Conservation (phyloP, 1,284 basidiomycete genomes). For the Ganoderma lingzhi region DNA sequence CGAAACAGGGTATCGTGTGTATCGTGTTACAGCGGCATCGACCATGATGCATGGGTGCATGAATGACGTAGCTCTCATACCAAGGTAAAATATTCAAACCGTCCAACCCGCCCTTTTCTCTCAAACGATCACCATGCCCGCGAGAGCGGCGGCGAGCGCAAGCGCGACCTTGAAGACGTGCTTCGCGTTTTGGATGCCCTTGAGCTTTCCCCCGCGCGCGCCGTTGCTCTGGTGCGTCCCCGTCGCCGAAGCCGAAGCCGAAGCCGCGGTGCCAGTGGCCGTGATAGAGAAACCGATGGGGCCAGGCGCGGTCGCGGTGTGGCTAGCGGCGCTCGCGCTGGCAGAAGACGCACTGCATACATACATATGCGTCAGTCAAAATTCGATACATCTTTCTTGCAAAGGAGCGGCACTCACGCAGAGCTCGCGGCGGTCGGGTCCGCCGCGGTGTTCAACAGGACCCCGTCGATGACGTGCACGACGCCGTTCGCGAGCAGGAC, state of each 20-base stretch:
- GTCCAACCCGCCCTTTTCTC: no score
- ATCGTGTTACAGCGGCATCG: no score
- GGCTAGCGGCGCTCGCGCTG: slow-evolving; percentile 24
- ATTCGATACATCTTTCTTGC: not conserved
- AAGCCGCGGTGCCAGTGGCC: not conserved
- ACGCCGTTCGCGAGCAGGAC: slow-evolving; percentile 78
- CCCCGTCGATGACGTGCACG: slow-evolving; percentile 71
- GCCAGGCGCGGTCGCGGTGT: slow-evolving; percentile 23
- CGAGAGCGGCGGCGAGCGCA: not conserved
- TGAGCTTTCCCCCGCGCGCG: not conserved
- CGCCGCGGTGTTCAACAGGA: slow-evolving; percentile 62
- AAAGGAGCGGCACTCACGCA: slow-evolving; percentile 51
- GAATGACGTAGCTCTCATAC: no score
- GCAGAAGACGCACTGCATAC: slow-evolving; percentile 28
- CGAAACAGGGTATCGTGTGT: no score
- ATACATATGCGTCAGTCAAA: not conserved
- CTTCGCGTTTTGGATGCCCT: not conserved
- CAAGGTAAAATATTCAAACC: no score
- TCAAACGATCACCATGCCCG: not conserved
- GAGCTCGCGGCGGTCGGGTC: slow-evolving; percentile 61
- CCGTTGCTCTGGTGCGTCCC: not conserved
- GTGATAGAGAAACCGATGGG: slow-evolving; percentile 32
- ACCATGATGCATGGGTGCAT: no score
- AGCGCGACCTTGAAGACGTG: not conserved
- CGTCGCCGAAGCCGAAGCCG: not conserved